Evolutionary conservation across 2,329 filamentous ascomycete genomes (phyloP).

Genomic region (Phaeosphaeriaceae sp.): DNA sequence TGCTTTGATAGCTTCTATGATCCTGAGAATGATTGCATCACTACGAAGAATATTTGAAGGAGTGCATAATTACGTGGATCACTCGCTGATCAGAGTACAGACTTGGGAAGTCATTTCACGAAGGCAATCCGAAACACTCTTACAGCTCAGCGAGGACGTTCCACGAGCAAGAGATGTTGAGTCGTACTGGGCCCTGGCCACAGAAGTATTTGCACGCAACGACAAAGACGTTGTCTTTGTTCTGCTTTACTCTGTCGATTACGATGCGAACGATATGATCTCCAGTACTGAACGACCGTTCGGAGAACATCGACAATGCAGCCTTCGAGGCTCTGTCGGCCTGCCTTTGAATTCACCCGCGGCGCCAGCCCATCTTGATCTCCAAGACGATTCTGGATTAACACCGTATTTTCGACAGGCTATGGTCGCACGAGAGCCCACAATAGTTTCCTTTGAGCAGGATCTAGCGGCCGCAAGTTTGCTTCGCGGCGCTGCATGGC

Average conservation of each 20-base stretch:
- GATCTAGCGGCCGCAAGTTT: slow-evolving; percentile 34
- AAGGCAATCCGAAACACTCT: slow-evolving; percentile 16
- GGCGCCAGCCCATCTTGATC: slow-evolving; percentile 30
- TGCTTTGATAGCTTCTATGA: no score
- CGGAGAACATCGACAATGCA: slow-evolving; percentile 19
- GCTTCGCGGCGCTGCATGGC: slow-evolving; percentile 37
- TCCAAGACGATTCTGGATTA: slow-evolving; percentile 20
- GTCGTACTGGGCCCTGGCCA: slow-evolving; percentile 73
- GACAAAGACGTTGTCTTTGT: slow-evolving; percentile 55
- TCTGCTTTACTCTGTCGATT: slow-evolving; percentile 32
- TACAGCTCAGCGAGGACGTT: slow-evolving; percentile 64
- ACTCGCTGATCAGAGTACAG: no score
- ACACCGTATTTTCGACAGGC: slow-evolving; percentile 41
- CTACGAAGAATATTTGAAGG: no score
- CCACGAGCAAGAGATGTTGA: slow-evolving; percentile 72
- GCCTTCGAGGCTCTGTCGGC: slow-evolving; percentile 32
- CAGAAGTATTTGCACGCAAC: slow-evolving; percentile 72
- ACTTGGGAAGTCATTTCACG: slow-evolving; percentile 20
- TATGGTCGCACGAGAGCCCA: slow-evolving; percentile 27
- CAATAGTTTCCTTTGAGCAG: slow-evolving; percentile 36
- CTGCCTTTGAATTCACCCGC: slow-evolving; percentile 23
- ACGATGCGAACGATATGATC: slow-evolving; percentile 8
- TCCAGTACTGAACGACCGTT: slow-evolving; percentile 12
- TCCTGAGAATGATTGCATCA: no score
- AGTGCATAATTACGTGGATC: no score